Conservation (phyloP, 352 stramenopile genomes). For the Pythium brachiatum region DNA sequence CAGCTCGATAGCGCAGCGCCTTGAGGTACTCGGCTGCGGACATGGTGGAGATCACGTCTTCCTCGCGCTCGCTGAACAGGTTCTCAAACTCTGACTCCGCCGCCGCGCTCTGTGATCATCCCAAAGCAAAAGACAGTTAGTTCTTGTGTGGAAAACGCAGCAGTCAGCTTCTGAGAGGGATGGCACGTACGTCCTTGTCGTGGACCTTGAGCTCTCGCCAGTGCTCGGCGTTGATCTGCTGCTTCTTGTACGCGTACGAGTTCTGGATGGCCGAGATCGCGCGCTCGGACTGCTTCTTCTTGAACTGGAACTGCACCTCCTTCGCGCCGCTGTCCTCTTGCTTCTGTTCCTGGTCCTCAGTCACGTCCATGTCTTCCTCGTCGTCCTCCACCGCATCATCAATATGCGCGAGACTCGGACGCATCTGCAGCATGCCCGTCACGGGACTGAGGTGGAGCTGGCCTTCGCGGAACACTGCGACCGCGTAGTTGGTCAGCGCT, state of each 20-base stretch:
- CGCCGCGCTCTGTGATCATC: slow-evolving; percentile 16
- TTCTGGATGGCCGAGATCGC: slow-evolving; percentile 77
- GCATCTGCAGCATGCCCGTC: slow-evolving; percentile 73
- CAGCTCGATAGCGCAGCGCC: slow-evolving; percentile 61
- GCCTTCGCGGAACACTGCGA: slow-evolving; percentile 76
- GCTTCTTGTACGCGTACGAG: slow-evolving; percentile 82
- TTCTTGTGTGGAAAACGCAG: too few relatives aligned
- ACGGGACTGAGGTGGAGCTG: slow-evolving; percentile 80
- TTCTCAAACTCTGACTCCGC: slow-evolving; percentile 79
- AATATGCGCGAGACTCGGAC: slow-evolving; percentile 72
- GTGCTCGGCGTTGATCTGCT: slow-evolving; percentile 76
- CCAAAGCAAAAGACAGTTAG: not conserved
- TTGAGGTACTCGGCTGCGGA: slow-evolving; percentile 69
- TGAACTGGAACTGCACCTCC: slow-evolving; percentile 87
- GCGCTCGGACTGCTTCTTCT: slow-evolving; percentile 83
- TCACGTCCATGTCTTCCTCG: slow-evolving; percentile 46
- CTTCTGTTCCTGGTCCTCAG: slow-evolving; percentile 52
- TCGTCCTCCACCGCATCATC: slow-evolving; percentile 72
- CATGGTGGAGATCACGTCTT: slow-evolving; percentile 68
- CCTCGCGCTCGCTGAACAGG: slow-evolving; percentile 80
- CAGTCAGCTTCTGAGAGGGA: not conserved
- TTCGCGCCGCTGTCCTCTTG: slow-evolving; percentile 53
- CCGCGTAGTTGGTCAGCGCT: slow-evolving; percentile 73
- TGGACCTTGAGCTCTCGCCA: slow-evolving; percentile 75
- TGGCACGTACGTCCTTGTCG: slow-evolving; percentile 55